Base-by-base conservation (phyloP, 768 basidiomycete genomes). In the Galerina marginata region DNA sequence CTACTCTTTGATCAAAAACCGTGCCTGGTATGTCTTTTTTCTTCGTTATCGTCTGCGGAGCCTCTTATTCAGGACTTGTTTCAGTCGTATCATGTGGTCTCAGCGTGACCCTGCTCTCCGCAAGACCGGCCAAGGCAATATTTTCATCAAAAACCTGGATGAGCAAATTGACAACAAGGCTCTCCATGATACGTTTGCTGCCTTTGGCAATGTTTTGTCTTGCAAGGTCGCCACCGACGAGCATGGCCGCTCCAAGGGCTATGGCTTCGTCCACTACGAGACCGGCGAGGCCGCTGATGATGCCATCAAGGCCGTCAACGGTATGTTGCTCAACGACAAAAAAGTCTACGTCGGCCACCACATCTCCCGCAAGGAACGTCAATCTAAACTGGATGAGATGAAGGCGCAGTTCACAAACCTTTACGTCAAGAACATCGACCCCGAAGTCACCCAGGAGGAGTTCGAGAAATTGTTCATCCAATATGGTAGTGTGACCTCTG, bases 1-100 rank as follows among this genome's bases (percentile, higher is more conserved):
- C 81, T 99, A 99, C 77, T 99, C 97, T 67, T 80, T 96, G 74
- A 99, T 99, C 82, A 99, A 99, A 85, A 91, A 91, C 77, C 92
- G 95, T 71, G 91, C 97, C 64, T 99, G 97, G 93, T 93, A 70
- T 66, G 83, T 75, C 45, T 55, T 54, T 54, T n/a, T 15, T 62
- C 45, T 56, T 16, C 69, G 43, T 54, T 59, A 29, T 58, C 60
- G 37, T 56, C 25, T 52, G 61, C 55, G 43, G 42, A 60, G 52
- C 49, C 43, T 52, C 26, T 64, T 58, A 65, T 52, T 51, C 45
- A 44, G 39, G 52, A 36, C 55, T 58, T 64, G 70, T 63, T 55
- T 58, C 66, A 94, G 92, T 83, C 94, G 97, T 71, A 99, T 99
- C 85, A 99, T 99, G 97, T 99, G 97, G 96, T 98, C 96, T 72